Conservation (phyloP, 2,329 filamentous ascomycete species). For the Thermoascus crustaceus region DNA sequence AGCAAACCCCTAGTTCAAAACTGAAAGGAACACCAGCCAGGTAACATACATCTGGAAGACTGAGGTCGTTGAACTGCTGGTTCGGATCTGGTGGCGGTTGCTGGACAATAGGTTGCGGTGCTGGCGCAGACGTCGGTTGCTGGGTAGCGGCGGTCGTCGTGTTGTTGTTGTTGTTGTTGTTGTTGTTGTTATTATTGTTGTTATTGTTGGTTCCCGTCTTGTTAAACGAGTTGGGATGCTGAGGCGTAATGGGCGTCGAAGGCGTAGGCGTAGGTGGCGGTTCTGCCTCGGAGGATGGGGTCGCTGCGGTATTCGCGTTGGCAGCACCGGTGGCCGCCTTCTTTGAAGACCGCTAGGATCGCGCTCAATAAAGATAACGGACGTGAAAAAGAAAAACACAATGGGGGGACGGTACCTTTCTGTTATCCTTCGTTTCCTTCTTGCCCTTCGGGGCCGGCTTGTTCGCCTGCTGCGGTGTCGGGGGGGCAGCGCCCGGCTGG, state of each 20-base stretch:
- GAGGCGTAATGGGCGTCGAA: conserved; percentile 41
- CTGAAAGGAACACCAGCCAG: no score
- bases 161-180: conserved; percentile 25
- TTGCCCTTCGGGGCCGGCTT: conserved; percentile 53
- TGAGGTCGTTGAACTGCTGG: conserved; percentile 27
- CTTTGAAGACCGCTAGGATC: conserved; percentile 34
- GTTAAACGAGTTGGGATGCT: conserved; percentile 38
- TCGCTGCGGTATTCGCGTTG: conserved; percentile 34
- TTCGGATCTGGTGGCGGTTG: conserved; percentile 27
- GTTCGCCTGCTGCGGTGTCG: conserved; percentile 53
- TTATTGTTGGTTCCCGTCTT: conserved; percentile 31
- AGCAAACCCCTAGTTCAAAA: no score
- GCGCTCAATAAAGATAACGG: conserved; percentile 12
- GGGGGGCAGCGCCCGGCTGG: conserved; percentile 44
- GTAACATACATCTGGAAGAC: conserved; percentile 30
- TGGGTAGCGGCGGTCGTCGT: conserved; percentile 29
- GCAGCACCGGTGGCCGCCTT: conserved; percentile 32
- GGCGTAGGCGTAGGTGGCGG: conserved; percentile 42
- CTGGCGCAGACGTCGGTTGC: conserved; percentile 17
- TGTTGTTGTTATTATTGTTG: conserved; percentile 24
- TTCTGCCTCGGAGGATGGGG: conserved; percentile 39
- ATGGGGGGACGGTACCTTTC: conserved; percentile 38
- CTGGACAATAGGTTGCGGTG: conserved; percentile 22
- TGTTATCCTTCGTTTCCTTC: conserved; percentile 47
- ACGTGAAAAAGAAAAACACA: conserved; percentile 1